These are phyloP conservation scores for Sambucus nigra DNA, from an alignment of 129 eudicot species.

Conservation along the genomic window DNA sequence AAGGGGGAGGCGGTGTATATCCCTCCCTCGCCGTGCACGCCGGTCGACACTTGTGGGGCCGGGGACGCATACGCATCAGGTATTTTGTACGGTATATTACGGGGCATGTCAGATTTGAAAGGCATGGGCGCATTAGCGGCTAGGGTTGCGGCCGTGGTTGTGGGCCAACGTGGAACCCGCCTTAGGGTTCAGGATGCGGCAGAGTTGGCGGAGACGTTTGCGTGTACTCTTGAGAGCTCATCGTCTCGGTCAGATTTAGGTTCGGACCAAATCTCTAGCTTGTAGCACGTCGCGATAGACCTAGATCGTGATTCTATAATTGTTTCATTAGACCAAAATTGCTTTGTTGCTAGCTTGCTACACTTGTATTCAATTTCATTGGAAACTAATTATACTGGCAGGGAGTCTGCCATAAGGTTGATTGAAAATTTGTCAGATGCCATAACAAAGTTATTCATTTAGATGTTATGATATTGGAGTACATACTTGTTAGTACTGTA, in stretches of 20 bases:
- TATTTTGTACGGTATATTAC: constrained; percentile 59
- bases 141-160: constrained; percentile 88
- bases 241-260: constrained; percentile 41
- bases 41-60: constrained; percentile 96
- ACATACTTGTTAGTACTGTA: too few relatives aligned
- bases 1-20: constrained; percentile 91
- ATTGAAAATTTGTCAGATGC: background rate
- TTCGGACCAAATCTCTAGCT: constrained; percentile 77
- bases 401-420: background rate
- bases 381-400: background rate
- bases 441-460: too few relatives aligned
- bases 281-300: constrained; percentile 22
- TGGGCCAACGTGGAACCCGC: constrained; percentile 92
- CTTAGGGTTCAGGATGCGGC: constrained; percentile 80
- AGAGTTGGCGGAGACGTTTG: constrained; percentile 53
- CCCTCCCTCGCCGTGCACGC: constrained; percentile 81
- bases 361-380: background rate
- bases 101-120: constrained; percentile 72
- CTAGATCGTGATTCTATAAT: background rate
- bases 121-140: constrained; percentile 82
- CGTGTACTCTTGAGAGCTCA: constrained; percentile 29
- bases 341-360: background rate
- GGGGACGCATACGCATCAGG: constrained; percentile 99
- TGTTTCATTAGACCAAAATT: background rate
- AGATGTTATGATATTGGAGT: too few relatives aligned